Evolutionary conservation across 176 grass and related monocot species (phyloP).

Genomic region (Alloteropsis semialata): DNA sequence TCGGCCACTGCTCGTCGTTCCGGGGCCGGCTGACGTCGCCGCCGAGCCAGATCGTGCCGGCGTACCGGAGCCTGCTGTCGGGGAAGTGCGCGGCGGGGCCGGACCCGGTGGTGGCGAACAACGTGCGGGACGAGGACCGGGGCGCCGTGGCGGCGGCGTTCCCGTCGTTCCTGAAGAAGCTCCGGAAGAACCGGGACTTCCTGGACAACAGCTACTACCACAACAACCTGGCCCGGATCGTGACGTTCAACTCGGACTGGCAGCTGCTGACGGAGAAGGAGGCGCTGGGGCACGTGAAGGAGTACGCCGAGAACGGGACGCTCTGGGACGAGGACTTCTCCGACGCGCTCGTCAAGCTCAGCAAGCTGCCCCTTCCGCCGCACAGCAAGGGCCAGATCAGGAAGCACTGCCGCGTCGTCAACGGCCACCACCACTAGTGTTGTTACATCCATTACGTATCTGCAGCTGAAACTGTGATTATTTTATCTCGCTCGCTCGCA

Average conservation of each 20-base stretch:
- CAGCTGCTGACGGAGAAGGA: conserved; percentile 49
- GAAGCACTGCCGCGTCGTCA: conserved; percentile 41
- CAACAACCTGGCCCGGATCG: conserved; percentile 39
- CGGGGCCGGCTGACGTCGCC: conserved; percentile 35
- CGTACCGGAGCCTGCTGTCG: conserved; percentile 16
- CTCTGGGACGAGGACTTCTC: conserved; percentile 54
- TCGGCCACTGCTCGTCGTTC: conserved; percentile 62
- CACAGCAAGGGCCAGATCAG: conserved; percentile 50
- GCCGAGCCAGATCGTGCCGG: conserved; percentile 26
- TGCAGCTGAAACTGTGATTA: not conserved
- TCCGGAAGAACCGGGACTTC: conserved; percentile 14
- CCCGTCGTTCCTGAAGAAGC: conserved; percentile 35
- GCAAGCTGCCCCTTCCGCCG: conserved; percentile 45
- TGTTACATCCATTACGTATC: too few species aligned
- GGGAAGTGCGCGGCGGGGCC: not conserved
- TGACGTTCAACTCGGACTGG: conserved; percentile 59
- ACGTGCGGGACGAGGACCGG: conserved; percentile 33
- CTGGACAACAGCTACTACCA: conserved; percentile 57
- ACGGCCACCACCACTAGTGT: not conserved
- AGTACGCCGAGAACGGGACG: conserved; percentile 45
- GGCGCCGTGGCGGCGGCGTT: not conserved
- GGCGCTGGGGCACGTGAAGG: conserved; percentile 32
- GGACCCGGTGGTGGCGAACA: conserved; percentile 1
- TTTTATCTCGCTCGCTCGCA: not conserved
- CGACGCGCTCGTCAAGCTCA: conserved; percentile 58